Conservation (phyloP, 257 asterid species). For the Schizonepeta tenuifolia region DNA sequence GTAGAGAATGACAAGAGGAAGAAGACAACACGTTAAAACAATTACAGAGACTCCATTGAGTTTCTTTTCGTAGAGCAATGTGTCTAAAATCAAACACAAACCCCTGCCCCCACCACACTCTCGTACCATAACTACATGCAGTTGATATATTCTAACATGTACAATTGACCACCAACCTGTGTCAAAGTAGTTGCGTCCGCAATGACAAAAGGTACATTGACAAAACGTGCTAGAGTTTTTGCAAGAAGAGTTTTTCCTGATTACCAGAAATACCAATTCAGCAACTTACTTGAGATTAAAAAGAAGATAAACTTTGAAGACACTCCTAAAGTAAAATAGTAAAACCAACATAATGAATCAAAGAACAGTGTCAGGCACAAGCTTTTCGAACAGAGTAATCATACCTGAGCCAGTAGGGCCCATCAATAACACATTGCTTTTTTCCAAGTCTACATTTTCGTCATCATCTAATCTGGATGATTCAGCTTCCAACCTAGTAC, state of each 20-base stretch:
- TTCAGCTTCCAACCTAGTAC: constrained; percentile 72
- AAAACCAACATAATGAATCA: constrained; percentile 24
- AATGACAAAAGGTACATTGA: constrained; percentile 92
- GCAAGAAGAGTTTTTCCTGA: constrained; percentile 95
- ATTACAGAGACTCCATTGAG: background rate
- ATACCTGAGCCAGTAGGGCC: constrained; percentile 98
- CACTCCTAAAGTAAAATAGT: constrained; percentile 18
- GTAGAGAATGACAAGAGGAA: constrained; percentile 23
- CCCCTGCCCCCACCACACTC: background rate
- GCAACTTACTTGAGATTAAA: constrained; percentile 30
- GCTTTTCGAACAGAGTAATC: constrained; percentile 28
- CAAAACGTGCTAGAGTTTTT: constrained; percentile 93
- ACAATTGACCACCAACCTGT: constrained; percentile 56
- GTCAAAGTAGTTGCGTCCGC: constrained; percentile 94
- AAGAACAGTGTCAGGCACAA: constrained; percentile 26
- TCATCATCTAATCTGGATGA: constrained; percentile 54
- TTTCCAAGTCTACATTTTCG: constrained; percentile 81
- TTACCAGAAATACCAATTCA: constrained; percentile 36
- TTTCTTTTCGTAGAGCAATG: background rate
- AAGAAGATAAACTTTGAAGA: constrained; percentile 30
- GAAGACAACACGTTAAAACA: background rate
- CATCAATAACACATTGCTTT: constrained; percentile 95
- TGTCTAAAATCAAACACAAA: constrained; percentile 1
- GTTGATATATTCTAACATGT: background rate
- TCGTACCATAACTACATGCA: constrained; percentile 15